phyloP scores from a whole-genome alignment of 305 asterid genomes.

The Solanum hybrid region DNA sequence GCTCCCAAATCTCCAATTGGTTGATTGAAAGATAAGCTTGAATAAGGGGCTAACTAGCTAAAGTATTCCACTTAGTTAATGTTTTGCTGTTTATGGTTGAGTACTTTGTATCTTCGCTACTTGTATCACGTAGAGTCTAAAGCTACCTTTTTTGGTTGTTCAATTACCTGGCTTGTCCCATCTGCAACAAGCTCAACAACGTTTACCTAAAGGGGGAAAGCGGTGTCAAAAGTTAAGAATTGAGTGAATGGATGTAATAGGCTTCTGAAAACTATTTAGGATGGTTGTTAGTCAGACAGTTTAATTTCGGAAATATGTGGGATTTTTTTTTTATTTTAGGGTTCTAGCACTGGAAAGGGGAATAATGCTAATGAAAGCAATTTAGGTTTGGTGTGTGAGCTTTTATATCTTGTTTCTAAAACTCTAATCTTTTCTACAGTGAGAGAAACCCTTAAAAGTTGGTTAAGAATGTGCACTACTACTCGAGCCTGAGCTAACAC shows the following conservation, averaged over 20 bases:
- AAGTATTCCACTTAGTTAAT: not conserved
- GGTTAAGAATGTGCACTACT: not conserved
- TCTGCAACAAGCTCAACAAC: not conserved
- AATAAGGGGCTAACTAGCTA: not conserved
- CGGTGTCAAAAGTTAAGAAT: not conserved
- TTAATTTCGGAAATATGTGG: not conserved
- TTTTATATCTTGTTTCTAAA: not conserved
- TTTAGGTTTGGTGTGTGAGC: not conserved
- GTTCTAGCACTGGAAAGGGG: not conserved
- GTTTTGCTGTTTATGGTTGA: not conserved
- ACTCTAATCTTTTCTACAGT: not conserved
- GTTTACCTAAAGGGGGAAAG: not conserved
- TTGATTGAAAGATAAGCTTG: not conserved
- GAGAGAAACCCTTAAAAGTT: not conserved
- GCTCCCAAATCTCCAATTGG: not conserved
- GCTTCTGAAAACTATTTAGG: not conserved
- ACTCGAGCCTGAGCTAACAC: not conserved
- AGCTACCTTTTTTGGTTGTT: not conserved
- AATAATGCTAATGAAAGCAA: not conserved
- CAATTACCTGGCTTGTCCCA: not conserved
- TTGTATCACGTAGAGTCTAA: not conserved
- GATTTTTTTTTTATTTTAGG: not conserved
- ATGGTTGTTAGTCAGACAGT: not conserved
- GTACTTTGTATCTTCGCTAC: not conserved
- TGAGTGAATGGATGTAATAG: not conserved